phyloP scores from a whole-genome alignment of 208 protist species.

The Trypanosoma melophagium region DNA sequence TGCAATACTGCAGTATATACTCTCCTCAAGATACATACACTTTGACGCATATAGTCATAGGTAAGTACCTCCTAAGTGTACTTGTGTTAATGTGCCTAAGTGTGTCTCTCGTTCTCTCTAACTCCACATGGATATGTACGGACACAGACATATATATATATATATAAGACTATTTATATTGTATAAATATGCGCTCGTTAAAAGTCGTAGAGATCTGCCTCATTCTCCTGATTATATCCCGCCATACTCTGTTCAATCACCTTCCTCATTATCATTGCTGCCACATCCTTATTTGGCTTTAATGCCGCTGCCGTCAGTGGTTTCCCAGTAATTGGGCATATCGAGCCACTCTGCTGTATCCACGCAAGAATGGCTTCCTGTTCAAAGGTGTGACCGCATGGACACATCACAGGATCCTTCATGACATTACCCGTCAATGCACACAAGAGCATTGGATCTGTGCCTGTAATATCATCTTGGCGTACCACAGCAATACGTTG shows the following conservation, averaged over 20 bases:
- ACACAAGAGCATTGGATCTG: constrained; percentile 71
- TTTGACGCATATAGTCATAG: no score
- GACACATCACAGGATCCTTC: constrained; percentile 90
- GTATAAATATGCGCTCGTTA: constrained; percentile 32
- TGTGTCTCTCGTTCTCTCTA: background rate
- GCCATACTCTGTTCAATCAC: constrained; percentile 79
- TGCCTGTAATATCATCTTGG: constrained; percentile 52
- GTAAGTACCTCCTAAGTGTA: no score
- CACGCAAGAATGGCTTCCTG: constrained; percentile 81
- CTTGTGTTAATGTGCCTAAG: background rate
- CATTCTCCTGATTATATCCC: constrained; percentile 49
- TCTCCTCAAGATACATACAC: no score
- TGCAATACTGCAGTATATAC: no score
- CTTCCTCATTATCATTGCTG: constrained; percentile 76
- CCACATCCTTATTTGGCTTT: constrained; percentile 62
- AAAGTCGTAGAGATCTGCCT: constrained; percentile 91
- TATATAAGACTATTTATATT: background rate
- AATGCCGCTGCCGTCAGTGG: constrained; percentile 61
- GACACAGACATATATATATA: constrained; percentile 25
- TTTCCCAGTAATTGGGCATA: constrained; percentile 91
- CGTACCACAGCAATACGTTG: constrained; percentile 43
- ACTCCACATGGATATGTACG: constrained; percentile 19
- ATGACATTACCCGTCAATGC: constrained; percentile 86
- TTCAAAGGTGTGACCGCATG: constrained; percentile 90
- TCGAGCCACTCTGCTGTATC: constrained; percentile 85